These are phyloP conservation scores for Leucaena leucocephala DNA, from an alignment of 306 rosid species.

Conservation along the genomic window DNA sequence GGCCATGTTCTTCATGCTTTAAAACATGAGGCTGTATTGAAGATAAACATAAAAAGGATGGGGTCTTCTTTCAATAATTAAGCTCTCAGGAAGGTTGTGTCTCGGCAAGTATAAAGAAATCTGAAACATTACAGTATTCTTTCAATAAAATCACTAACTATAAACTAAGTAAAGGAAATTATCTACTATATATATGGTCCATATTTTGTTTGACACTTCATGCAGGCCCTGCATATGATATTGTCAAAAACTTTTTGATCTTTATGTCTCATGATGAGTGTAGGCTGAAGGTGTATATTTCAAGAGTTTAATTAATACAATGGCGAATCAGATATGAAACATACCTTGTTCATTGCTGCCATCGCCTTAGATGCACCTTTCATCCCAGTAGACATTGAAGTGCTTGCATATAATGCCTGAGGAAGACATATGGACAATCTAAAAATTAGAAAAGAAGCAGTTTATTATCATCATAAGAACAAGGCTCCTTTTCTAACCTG, in stretches of 20 bases:
- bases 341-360: slow-evolving; percentile 96
- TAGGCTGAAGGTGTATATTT: background rate
- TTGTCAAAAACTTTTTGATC: background rate
- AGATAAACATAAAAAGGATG: background rate
- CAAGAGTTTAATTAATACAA: slow-evolving; percentile 11
- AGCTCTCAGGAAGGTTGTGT: background rate
- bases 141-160: background rate
- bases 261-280: background rate
- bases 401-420: slow-evolving; percentile 92
- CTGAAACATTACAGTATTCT: background rate
- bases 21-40: background rate
- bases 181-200: background rate
- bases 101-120: background rate
- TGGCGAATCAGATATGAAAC: slow-evolving; percentile 12
- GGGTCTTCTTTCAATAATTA: background rate
- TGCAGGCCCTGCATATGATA: background rate
- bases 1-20: background rate
- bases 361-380: slow-evolving; percentile 99
- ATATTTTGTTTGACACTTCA: slow-evolving; percentile 1
- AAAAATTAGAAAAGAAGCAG: background rate
- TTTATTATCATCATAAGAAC: background rate
- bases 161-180: background rate
- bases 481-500: slow-evolving; percentile 54
- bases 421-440: slow-evolving; percentile 27
- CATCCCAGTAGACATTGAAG: slow-evolving; percentile 96